A percentile compares a stretch with the other conserved stretches of the same genome.
Conservation (phyloP, 257 asterid species). For the Euphrasia confusa region DNA sequence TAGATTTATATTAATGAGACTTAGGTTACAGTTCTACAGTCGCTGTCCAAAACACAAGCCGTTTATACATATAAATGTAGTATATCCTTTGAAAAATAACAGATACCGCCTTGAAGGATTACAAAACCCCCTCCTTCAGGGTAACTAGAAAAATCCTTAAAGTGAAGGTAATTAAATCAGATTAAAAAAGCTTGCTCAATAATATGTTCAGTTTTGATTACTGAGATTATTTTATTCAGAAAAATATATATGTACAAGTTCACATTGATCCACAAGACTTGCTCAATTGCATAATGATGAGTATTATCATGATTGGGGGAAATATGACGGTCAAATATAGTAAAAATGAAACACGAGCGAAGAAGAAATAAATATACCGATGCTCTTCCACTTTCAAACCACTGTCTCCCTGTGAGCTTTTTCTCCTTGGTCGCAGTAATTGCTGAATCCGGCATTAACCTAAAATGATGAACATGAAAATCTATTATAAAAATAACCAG, state of each 20-base stretch:
- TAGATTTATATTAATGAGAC: neutral
- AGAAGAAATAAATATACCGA: constrained; percentile 35
- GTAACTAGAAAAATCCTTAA: neutral
- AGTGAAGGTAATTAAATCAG: neutral
- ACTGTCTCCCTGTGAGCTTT: constrained; percentile 83
- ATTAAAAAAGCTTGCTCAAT: neutral
- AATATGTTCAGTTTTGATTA: neutral
- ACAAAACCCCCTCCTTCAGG: neutral
- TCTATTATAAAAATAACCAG: constrained; percentile 11
- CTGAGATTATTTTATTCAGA: neutral
- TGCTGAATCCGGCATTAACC: constrained; percentile 97
- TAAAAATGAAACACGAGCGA: constrained; percentile 20
- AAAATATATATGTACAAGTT: neutral
- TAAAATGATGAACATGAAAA: constrained; percentile 28
- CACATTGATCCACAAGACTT: neutral
- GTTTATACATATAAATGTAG: neutral
- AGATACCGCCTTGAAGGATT: neutral
- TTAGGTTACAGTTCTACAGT: neutral
- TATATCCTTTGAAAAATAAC: neutral
- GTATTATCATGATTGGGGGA: neutral
- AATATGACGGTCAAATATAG: neutral
- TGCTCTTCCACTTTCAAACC: constrained; percentile 91
- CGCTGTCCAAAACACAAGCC: neutral
- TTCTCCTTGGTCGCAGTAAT: constrained; percentile 84
- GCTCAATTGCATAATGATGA: constrained; percentile 3